Base-by-base conservation (phyloP, 2,329 filamentous ascomycete genomes). In the Aspergillus nomiae region DNA sequence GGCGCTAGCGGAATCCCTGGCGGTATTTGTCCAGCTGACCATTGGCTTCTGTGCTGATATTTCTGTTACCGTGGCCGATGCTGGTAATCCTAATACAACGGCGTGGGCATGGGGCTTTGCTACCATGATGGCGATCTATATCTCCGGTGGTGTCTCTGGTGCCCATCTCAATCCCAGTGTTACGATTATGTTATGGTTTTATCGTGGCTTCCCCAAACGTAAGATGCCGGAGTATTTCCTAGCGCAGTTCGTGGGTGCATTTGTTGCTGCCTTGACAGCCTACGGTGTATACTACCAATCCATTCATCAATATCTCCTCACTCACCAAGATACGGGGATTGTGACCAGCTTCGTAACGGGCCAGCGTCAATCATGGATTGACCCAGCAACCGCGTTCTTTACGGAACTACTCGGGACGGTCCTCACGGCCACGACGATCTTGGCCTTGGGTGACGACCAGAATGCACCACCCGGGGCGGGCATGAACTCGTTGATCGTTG, bases 41-140 rank as follows among this genome's bases (percentile, higher is more conserved):
- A 77, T 86, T 26, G 85, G 84, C 7, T 81, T 87, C 63, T 82
- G 78, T 56, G 80, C 80, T 14, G 82, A 85, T 60, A 74, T 85
- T 1, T 78, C 79, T 1, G 79, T 84, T 34, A 80, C 80, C 14
- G 38, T 75, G 16, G 72, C 73, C 26, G 64, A 71, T 21, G 70
- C 75, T 1, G 79, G 78, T 1, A 84, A 82, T 36, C 80, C 80
- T 4, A 77, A 80, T 64, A 80, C 80, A 11, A 78, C 79, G 3
- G 70, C 73, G 30, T 81, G 76, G 78, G 78, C 81, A 6, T 87
- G 85, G 85, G 85, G 85, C 1, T 76, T 87, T 16, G 84, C 82
- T 1, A 80, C 81, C 26, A 87, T 86, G 82, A 75, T 81, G 36
- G 81, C 74, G 11, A 82, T 83, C 65, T 82, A 82, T 63, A 77